Evolutionary conservation across 1,284 basidiomycete species (phyloP).

Genomic region (Trametes sp.): DNA sequence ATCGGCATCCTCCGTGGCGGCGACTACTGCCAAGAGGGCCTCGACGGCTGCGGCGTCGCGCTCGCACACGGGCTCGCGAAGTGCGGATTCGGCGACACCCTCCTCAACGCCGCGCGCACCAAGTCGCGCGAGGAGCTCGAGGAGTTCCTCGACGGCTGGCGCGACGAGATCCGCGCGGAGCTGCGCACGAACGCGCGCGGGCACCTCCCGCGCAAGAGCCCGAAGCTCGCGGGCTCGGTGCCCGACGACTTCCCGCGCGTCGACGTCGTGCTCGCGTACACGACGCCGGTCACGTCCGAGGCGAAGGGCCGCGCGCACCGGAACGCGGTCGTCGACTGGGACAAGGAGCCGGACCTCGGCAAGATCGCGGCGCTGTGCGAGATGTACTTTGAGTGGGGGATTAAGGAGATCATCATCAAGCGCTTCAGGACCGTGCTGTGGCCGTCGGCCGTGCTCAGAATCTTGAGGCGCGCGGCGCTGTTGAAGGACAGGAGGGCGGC

Average conservation of each 20-base stretch:
- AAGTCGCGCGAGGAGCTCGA: conserved; percentile 55
- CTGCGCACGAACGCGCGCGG: conserved; percentile 74
- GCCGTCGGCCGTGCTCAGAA: conserved; percentile 70
- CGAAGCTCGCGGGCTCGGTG: conserved; percentile 66
- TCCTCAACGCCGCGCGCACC: conserved; percentile 68
- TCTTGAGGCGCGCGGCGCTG: conserved; percentile 65
- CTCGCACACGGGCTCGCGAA: conserved; percentile 74
- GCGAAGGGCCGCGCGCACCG: conserved; percentile 52
- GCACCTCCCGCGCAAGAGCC: conserved; percentile 64
- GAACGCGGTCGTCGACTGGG: conserved; percentile 53
- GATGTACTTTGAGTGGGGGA: conserved; percentile 90
- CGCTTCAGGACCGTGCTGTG: conserved; percentile 82
- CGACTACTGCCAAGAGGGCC: conserved; percentile 83
- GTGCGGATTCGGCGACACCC: conserved; percentile 73
- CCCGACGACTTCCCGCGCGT: conserved; percentile 70
- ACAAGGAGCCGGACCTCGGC: conserved; percentile 73
- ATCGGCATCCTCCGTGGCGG: conserved; percentile 90
- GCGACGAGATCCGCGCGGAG: conserved; percentile 69
- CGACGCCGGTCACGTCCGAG: conserved; percentile 77
- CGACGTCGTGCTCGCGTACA: conserved; percentile 77
- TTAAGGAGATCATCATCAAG: conserved; percentile 78
- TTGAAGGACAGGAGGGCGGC: conserved; percentile 45
- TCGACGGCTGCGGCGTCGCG: conserved; percentile 66
- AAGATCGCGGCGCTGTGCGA: conserved; percentile 82
- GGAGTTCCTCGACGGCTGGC: conserved; percentile 69